Base-by-base conservation (phyloP, 176 grass and related monocot genomes). In the Hsuehochloa calcarea region DNA sequence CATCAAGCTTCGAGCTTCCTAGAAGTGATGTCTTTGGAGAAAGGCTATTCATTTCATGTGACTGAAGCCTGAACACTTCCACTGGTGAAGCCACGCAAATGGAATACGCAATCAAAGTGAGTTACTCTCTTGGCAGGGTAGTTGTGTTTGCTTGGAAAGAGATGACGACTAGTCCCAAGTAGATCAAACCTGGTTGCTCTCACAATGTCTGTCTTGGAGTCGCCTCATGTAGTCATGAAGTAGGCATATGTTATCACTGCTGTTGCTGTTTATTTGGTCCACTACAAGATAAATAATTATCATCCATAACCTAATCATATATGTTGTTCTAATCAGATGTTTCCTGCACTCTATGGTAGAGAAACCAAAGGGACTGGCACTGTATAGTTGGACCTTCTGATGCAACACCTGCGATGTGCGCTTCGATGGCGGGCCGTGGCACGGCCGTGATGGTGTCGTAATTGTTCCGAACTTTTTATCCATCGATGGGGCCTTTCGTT, bases 321-420 rank as follows among this genome's bases (percentile, higher is more conserved):
- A 29, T 68, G 40, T n/a, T 84, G 74, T 81, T 80, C 31, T 80
- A 63, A 54, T 55, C 75, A 78, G 80, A 91, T 76, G 43, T 87
- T 90, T 70, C 41, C 73, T 12, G 25, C 65, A 63, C 72, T 54
- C 12, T 63, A 34, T 16, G 81, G 60, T 40, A 65, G 6, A 20
- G 11, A 46, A 17, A 52, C 51, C 19, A 22, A 87, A 69, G 67
- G 50, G 69, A 22, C 31, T 46, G 80, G 17, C 19, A 17, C 44
- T 79, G 51, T 75, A 75, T 74, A 74, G 60, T 60, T 84, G 75
- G 85, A 84, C 50, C 43, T 35, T 74, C 50, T 75, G 82, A 34
- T 25, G 45, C 19, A 37, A 35, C 71, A 38, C 20, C 13, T 13
- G 3, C 50, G 39, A 37, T 5, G 16, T 54, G 6, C 56, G 3